Conservation (phyloP, 306 rosid genomes). For the Astragalus membranaceus region DNA sequence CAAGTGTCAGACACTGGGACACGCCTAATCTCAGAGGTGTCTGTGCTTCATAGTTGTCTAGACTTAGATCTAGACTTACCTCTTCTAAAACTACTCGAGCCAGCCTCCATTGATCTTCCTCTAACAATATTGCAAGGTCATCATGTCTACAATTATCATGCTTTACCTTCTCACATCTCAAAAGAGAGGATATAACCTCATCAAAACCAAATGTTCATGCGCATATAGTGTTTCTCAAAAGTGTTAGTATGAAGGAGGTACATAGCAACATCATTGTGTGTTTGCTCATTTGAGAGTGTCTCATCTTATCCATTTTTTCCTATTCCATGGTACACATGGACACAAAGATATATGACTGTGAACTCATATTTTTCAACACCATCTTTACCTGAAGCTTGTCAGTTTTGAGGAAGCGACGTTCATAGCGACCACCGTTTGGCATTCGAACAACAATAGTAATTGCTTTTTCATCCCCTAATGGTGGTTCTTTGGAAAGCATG, state of each 20-base stretch:
- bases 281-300: background rate
- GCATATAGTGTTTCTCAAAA: background rate
- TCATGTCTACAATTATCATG: background rate
- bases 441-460: conserved; percentile 66
- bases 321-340: background rate
- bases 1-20: no score
- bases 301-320: background rate
- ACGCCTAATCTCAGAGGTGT: no score
- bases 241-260: background rate
- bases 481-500: conserved; percentile 57
- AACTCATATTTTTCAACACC: background rate
- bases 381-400: conserved; percentile 75
- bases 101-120: background rate
- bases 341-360: background rate
- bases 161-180: background rate
- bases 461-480: conserved; percentile 44
- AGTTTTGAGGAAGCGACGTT: conserved; percentile 59
- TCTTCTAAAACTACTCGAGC: background rate
- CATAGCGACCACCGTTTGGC: conserved; percentile 70
- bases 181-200: background rate
- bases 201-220: background rate
- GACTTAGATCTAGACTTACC: background rate
- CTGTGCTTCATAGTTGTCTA: no score
- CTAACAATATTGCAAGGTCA: background rate
- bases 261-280: background rate